Evolutionary conservation across 257 asterid species (phyloP).

Genomic region (Coffea canephora): DNA sequence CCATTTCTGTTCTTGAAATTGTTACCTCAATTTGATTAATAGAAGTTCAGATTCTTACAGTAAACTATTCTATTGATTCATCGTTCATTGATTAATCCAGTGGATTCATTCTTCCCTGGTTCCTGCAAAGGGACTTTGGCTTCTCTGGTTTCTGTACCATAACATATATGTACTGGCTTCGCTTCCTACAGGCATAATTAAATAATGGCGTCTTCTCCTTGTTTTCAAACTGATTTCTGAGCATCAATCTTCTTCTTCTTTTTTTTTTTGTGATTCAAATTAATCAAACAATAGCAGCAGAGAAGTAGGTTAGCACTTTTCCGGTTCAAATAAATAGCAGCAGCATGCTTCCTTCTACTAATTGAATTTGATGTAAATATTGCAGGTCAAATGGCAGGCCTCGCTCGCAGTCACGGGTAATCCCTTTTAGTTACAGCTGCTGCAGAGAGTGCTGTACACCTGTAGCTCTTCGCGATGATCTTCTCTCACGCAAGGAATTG

Average conservation of each 20-base stretch:
- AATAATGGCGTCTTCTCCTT: not conserved
- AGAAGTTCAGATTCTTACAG: too few species aligned
- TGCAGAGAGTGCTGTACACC: conserved; percentile 58
- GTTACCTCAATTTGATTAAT: too few species aligned
- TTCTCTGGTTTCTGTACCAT: too few species aligned
- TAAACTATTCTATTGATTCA: too few species aligned
- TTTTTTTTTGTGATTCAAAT: not conserved
- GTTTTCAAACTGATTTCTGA: not conserved
- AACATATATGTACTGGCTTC: not conserved
- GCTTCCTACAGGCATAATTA: not conserved
- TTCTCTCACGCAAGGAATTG: conserved; percentile 27
- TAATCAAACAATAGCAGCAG: not conserved
- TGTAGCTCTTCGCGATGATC: conserved; percentile 42
- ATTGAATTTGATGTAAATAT: not conserved
- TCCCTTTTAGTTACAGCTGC: conserved; percentile 33
- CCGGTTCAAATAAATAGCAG: not conserved
- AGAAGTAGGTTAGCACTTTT: not conserved
- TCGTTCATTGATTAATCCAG: too few species aligned
- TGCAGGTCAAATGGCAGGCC: conserved; percentile 31
- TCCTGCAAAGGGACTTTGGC: too few species aligned
- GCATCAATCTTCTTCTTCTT: not conserved
- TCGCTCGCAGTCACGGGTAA: not conserved
- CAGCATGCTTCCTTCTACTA: not conserved
- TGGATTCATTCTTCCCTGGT: too few species aligned
- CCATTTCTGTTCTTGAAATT: too few species aligned